Base-by-base conservation (phyloP, 805 yeast genomes). In the Diddensiella transvaalensis region DNA sequence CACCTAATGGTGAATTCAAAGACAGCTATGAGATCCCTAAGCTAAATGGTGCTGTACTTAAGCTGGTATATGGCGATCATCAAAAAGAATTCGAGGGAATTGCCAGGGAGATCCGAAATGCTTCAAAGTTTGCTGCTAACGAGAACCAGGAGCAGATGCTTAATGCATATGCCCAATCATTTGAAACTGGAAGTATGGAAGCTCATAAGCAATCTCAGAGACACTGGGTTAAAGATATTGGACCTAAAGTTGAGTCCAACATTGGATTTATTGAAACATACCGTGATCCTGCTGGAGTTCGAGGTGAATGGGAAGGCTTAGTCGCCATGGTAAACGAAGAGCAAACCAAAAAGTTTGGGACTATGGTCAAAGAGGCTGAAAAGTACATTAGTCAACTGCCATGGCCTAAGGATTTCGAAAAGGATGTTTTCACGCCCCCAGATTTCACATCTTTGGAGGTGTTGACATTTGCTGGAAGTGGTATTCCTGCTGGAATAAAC, bases 301-400 rank as follows among this genome's bases (percentile, higher is more conserved):
- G 89, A 61, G 96, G 96, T 51, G 96, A 88, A 67, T 88, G 93
- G 91, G 96, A 88, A 69, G 87, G 95, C 23, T 70, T 88, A 42
- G 93, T 88, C 29, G 91, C 96, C 18, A 85, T 87, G 79, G 95
- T 88, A 48, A 87, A 88, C 67, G 83, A 85, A 62, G 91, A 87
- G 53, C 77, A 95, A 53, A 88, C 96, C 15, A 82, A 78, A 45
- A 88, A 87, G 60, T 88, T 88, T 62, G 80, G 83, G 22, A 72
- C 71, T 8, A 73, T 88, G 55, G 96, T 88, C 22, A 66, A 71
- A 17, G 73, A 73, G 51, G 96, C 96, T 13, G 75, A 79, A 40
- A 66, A 70, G 8, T 85, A 80, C 62, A 85, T 88, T 52, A 53
- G 72, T 1, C 66, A 77, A 56, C 74, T 88, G 56, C 96, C 96